A percentile compares a stretch with the other conserved stretches of the same genome.
Evolutionary conservation across 1,139 yeast species (phyloP).

Genomic region (Pichia cactophila): DNA sequence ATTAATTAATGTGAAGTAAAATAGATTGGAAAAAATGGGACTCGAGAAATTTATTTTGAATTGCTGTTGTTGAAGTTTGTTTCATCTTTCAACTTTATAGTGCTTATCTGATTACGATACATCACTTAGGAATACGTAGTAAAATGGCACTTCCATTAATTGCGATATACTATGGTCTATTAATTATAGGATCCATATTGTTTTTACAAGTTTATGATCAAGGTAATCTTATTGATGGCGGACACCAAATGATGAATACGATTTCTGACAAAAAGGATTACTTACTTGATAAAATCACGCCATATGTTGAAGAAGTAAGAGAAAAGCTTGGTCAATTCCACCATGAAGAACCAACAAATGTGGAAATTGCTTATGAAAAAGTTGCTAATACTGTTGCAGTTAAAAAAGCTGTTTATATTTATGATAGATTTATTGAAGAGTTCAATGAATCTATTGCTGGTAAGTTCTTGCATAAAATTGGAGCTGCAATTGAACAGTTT

Average conservation of each 20-base stretch:
- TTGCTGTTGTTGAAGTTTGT: too few species aligned
- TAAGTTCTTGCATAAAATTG: background rate
- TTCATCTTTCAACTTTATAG: background rate
- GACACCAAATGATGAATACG: background rate
- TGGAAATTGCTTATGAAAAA: background rate
- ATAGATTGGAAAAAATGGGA: too few species aligned
- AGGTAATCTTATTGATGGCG: conserved; percentile 4
- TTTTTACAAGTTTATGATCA: conserved; percentile 6
- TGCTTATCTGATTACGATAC: background rate
- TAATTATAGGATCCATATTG: conserved; percentile 4
- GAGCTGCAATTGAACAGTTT: background rate
- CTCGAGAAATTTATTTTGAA: too few species aligned
- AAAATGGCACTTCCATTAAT: conserved; percentile 8
- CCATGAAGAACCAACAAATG: background rate
- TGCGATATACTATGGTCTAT: conserved; percentile 7
- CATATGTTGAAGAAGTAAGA: background rate
- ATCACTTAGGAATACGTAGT: background rate
- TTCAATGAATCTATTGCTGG: background rate
- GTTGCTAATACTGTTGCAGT: background rate
- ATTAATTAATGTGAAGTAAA: too few species aligned
- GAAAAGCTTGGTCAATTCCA: background rate
- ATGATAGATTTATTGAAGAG: background rate
- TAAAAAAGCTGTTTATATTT: background rate
- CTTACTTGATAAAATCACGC: background rate
- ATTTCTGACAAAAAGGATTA: background rate